phyloP scores from a whole-genome alignment of 2,329 filamentous ascomycete species.

The Cladosporium sp. region DNA sequence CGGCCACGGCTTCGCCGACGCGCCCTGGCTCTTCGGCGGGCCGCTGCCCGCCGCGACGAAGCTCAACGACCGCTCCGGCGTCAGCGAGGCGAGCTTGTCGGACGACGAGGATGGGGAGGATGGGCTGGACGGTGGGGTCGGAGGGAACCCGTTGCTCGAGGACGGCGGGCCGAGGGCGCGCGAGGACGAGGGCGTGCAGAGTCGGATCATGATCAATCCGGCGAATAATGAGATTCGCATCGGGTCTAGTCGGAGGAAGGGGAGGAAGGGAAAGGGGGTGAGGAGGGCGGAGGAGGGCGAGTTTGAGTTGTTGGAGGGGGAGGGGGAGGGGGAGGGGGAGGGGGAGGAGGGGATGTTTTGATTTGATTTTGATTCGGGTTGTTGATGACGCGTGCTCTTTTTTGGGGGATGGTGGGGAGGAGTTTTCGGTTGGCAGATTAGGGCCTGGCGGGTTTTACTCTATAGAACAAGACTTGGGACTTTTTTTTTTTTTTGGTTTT shows the following conservation, averaged over 20 bases:
- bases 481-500: background rate
- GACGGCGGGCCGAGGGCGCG: background rate
- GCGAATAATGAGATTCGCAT: conserved; percentile 8
- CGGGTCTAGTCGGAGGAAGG: conserved; percentile 3
- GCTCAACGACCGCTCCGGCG: conserved; percentile 22
- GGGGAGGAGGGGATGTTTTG: background rate
- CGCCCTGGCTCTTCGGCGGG: conserved; percentile 28
- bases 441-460: no score
- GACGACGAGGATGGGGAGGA: background rate
- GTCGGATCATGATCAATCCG: conserved; percentile 9
- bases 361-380: background rate
- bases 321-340: background rate
- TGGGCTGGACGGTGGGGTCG: background rate
- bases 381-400: background rate
- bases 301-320: conserved; percentile 4
- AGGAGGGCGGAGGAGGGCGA: background rate
- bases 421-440: no score
- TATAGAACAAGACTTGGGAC: background rate
- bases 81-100: background rate
- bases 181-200: conserved; percentile 4
- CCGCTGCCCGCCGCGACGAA: conserved; percentile 22
- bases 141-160: background rate
- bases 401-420: background rate
- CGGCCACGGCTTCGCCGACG: conserved; percentile 19
- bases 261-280: background rate